These are phyloP conservation scores for Cucurbita maxima DNA, from an alignment of 306 rosid genomes.

Conservation along the genomic window DNA sequence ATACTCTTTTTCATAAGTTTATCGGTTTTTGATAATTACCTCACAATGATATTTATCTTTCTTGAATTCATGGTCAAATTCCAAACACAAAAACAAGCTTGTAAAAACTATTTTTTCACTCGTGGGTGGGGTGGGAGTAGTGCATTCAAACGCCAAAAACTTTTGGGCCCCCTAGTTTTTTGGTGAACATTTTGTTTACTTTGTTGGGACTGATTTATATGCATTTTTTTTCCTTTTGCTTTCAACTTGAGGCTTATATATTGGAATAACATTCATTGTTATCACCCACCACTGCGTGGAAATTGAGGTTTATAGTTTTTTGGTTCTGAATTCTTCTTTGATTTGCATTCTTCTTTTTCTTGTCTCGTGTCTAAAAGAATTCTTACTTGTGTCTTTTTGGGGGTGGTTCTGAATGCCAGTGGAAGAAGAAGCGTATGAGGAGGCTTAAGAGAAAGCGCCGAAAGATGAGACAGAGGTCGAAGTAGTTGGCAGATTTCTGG, in stretches of 20 bases:
- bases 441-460: conserved; percentile 92
- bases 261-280: not conserved
- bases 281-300: not conserved
- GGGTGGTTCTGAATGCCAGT: conserved; percentile 23
- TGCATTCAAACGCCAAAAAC: too few species aligned
- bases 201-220: not conserved
- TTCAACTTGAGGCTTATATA: not conserved
- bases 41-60: too few species aligned
- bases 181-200: too few species aligned
- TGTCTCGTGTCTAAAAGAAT: too few species aligned
- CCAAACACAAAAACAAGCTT: too few species aligned
- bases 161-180: too few species aligned
- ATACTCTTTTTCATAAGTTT: too few species aligned
- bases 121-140: too few species aligned
- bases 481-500: conserved; percentile 24
- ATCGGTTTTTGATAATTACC: too few species aligned
- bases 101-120: too few species aligned
- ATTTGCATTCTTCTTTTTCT: not conserved
- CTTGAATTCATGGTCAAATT: too few species aligned
- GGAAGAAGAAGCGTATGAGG: conserved; percentile 99
- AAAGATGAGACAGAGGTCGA: conserved; percentile 94
- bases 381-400: not conserved
- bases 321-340: not conserved
- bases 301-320: not conserved
- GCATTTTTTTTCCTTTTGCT: not conserved